Conservation (phyloP, 2,329 filamentous ascomycete genomes). For the Fusarium veterinarium region DNA sequence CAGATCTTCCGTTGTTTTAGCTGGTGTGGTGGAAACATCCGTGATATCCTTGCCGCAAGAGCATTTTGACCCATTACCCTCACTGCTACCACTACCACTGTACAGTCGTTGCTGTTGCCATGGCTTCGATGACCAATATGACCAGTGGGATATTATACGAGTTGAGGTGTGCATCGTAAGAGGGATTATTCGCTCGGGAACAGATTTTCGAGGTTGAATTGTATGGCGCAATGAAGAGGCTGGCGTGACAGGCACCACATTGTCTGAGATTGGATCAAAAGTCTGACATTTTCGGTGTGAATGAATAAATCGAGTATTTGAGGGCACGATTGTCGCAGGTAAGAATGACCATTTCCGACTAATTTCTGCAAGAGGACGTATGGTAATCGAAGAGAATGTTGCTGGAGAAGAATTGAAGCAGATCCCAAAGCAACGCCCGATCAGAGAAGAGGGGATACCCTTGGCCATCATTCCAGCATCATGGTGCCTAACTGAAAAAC, state of each 20-base stretch:
- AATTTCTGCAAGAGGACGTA: constrained; percentile 26
- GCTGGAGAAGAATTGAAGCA: constrained; percentile 39
- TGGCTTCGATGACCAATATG: constrained; percentile 3
- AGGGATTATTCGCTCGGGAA: constrained; percentile 10
- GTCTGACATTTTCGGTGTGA: constrained; percentile 10
- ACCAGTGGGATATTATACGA: not conserved
- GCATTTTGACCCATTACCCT: constrained; percentile 34
- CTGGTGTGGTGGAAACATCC: constrained; percentile 4
- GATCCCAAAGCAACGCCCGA: constrained; percentile 51
- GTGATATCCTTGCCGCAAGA: constrained; percentile 42
- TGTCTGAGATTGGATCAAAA: constrained; percentile 9
- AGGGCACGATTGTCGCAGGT: constrained; percentile 10
- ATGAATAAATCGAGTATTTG: constrained; percentile 18
- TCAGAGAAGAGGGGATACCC: constrained; percentile 51
- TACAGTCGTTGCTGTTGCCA: constrained; percentile 34
- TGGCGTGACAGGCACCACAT: constrained; percentile 1
- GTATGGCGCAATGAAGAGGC: constrained; percentile 2
- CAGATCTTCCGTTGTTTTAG: constrained; percentile 29
- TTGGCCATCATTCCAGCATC: constrained; percentile 56
- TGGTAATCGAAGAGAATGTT: constrained; percentile 37
- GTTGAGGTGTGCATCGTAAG: not conserved
- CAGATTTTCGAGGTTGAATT: constrained; percentile 2
- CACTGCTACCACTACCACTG: constrained; percentile 19
- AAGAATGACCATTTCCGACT: constrained; percentile 18
- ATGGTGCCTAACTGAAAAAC: constrained; percentile 50